phyloP scores from a whole-genome alignment of 305 asterid species.

The Euphrasia arctica region DNA sequence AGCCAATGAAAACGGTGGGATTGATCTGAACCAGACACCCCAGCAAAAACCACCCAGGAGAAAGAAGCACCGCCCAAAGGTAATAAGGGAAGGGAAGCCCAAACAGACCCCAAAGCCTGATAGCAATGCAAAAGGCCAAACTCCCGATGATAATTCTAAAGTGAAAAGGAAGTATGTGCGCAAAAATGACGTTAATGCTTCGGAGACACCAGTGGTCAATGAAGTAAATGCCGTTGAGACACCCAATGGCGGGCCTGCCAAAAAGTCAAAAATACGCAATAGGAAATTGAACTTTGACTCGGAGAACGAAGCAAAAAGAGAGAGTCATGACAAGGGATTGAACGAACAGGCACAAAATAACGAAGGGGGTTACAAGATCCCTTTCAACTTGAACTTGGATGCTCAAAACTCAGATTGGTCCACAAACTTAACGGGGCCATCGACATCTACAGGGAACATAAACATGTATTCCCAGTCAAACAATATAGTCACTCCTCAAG shows the following conservation, averaged over 20 bases:
- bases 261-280: constrained; percentile 41
- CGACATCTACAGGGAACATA: constrained; percentile 32
- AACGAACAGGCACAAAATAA: constrained; percentile 22
- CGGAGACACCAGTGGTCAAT: constrained; percentile 34
- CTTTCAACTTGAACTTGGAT: constrained; percentile 41
- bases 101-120: constrained; percentile 59
- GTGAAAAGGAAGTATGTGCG: constrained; percentile 68
- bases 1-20: constrained; percentile 43
- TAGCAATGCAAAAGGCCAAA: constrained; percentile 15
- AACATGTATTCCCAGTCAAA: constrained; percentile 23
- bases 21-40: constrained; percentile 75
- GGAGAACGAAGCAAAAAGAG: constrained; percentile 38
- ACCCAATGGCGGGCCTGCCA: constrained; percentile 28
- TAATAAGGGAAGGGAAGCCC: constrained; percentile 69
- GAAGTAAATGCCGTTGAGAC: constrained; percentile 31
- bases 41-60: constrained; percentile 60
- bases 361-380: constrained; percentile 31
- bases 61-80: constrained; percentile 87
- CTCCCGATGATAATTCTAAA: constrained; percentile 35
- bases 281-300: constrained; percentile 56
- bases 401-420: constrained; percentile 34
- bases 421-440: constrained; percentile 27
- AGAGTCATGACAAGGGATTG: constrained; percentile 9
- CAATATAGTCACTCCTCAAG: constrained; percentile 30
- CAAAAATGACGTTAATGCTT: constrained; percentile 35